Conservation (phyloP, 306 rosid genomes). For the Potentilla sterilis region DNA sequence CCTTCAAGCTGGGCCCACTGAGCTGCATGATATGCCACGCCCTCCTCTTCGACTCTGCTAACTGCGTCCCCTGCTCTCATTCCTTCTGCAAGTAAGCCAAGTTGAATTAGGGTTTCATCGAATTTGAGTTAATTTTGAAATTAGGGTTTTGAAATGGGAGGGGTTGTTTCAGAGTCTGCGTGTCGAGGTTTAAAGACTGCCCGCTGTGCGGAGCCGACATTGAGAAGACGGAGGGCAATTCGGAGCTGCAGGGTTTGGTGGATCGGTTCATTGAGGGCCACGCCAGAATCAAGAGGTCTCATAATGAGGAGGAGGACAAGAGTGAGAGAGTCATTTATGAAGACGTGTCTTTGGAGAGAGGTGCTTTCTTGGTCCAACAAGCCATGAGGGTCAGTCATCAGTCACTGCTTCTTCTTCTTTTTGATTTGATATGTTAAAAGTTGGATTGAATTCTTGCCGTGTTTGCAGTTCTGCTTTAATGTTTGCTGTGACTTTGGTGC, state of each 20-base stretch:
- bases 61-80: constrained; percentile 21
- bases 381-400: constrained; percentile 84
- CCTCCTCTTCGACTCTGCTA: constrained; percentile 18
- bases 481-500: background rate
- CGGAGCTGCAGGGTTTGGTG: constrained; percentile 68
- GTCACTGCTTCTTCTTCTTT: background rate
- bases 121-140: background rate
- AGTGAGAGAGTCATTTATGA: constrained; percentile 61
- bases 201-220: constrained; percentile 92
- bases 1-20: constrained; percentile 90
- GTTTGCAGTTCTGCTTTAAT: background rate
- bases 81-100: constrained; percentile 14
- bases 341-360: constrained; percentile 95
- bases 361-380: constrained; percentile 93
- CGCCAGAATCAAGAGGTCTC: constrained; percentile 86
- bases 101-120: background rate
- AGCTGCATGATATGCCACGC: constrained; percentile 75
- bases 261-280: constrained; percentile 97
- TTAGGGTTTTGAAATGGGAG: background rate
- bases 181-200: constrained; percentile 80
- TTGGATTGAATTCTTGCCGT: too few species aligned
- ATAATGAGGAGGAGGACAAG: constrained; percentile 33
- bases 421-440: background rate
- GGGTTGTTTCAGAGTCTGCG: constrained; percentile 52
- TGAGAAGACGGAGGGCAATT: constrained; percentile 71